Conservation (phyloP, 208 protist genomes). For the Leishmania tropica region DNA sequence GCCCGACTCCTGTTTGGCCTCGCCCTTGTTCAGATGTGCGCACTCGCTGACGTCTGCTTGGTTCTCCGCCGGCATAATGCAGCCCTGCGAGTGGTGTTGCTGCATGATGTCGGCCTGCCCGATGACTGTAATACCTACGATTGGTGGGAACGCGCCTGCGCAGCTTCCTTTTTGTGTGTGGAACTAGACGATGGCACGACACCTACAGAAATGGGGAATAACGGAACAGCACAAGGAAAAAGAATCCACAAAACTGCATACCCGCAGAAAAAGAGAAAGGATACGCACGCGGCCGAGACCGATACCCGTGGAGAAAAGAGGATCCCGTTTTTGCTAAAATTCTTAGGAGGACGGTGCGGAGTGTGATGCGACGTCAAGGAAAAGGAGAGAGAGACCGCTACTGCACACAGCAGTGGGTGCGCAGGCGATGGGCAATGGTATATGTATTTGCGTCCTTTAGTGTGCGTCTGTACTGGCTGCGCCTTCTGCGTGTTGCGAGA, state of each 20-base stretch:
- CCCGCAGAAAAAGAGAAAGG: neutral
- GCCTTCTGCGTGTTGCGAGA: neutral
- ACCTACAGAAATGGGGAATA: neutral
- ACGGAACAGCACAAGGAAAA: neutral
- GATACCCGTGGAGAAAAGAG: neutral
- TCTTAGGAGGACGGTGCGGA: neutral
- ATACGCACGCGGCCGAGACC: neutral
- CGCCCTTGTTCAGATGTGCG: neutral
- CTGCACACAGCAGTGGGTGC: neutral
- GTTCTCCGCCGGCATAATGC: neutral
- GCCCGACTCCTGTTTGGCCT: neutral
- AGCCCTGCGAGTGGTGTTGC: neutral
- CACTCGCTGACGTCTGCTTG: neutral
- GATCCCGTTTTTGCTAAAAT: neutral
- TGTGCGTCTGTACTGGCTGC: neutral
- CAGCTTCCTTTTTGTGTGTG: neutral
- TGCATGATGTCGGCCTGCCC: neutral
- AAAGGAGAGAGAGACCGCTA: neutral
- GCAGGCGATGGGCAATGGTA: neutral
- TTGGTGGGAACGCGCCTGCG: neutral
- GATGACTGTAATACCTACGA: neutral
- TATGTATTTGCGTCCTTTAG: neutral
- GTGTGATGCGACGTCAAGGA: neutral
- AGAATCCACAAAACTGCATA: neutral
- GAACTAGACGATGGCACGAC: neutral